Evolutionary conservation across 192 early-diverging fungal genomes (phyloP), one percentile per base, ranked within the genome.

Genomic region (Podila verticillata): DNA sequence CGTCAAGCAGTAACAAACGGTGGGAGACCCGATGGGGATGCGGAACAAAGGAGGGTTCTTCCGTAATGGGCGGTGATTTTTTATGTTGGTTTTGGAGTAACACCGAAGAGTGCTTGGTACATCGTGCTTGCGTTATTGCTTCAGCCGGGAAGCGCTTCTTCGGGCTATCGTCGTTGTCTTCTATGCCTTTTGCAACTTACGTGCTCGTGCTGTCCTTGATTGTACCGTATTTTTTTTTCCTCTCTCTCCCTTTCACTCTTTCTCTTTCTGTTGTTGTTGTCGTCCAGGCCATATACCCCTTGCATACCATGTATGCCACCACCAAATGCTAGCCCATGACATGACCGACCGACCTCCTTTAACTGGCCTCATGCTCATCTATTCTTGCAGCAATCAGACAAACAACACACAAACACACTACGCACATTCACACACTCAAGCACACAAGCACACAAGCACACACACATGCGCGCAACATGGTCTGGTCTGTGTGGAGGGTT

Each of bases 311-410:
- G 22, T 26, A 6, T 54, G 51, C 51, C 51, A 54, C 51, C 51
- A 24, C 51, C 51, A n/a, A 54, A 54, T 54, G 51, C 51, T 54
- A 22, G 51, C 7, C 51, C 51, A 54, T 54, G 51, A 26, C 22
- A 24, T 54, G 51, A 54, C 36, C 39, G 39, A 44, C n/a, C n/a
- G n/a, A 44, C 51, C 51, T 54, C 51, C 51, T 54, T 54, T 54
- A 54, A 26, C 51, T 54, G 51, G 51, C 51, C 51, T 54, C 51
- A 54, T 54, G 51, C 51, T 26, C 51, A 54, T 54, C n/a, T 54
- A 54, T 54, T 54, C 51, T 54, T 54, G 51, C 39, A 44, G 39
- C 39, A 44, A 44, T 44, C 13, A 7, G 17, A 44, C 39, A 44
- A 44, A 44, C 13, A 44, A 2, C 51, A 54, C 51, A 54, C 51